phyloP scores from a whole-genome alignment of 176 grass and related monocot genomes.

The Aegilops tauschii region DNA sequence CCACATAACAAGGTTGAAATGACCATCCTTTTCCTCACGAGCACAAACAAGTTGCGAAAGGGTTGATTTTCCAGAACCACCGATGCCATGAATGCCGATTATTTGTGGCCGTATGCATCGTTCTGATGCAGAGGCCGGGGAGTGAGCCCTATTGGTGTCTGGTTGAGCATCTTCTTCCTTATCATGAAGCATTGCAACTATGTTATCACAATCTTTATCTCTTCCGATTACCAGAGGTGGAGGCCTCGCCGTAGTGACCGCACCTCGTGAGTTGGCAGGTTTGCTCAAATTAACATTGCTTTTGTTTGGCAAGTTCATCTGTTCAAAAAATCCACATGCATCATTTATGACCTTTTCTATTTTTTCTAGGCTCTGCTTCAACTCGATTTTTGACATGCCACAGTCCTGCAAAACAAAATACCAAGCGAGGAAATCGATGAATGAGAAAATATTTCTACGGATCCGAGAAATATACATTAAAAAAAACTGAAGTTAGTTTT shows the following conservation, averaged over 20 bases:
- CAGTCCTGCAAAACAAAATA: not conserved
- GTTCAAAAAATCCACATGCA: not conserved
- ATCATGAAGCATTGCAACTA: not conserved
- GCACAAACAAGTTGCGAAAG: not conserved
- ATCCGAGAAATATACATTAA: not conserved
- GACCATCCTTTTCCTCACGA: not conserved
- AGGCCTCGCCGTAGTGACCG: not conserved
- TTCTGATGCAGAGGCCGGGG: too few species aligned
- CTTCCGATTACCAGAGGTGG: not conserved
- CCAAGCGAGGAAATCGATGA: not conserved
- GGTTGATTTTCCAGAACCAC: not conserved
- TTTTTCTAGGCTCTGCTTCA: not conserved
- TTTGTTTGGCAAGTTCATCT: not conserved
- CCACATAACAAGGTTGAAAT: conserved; percentile 1
- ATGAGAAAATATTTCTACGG: not conserved
- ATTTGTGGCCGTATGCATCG: too few species aligned
- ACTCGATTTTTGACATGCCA: not conserved
- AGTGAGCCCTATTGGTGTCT: too few species aligned
- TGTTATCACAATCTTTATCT: not conserved
- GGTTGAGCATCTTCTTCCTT: not conserved
- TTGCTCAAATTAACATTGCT: too few species aligned
- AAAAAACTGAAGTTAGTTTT: not conserved
- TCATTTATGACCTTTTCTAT: conserved; percentile 6
- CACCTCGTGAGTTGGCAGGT: not conserved
- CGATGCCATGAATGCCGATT: conserved; percentile 20